Conservation (phyloP, 2,329 filamentous ascomycete species). For the Biscogniauxia mediterranea region DNA sequence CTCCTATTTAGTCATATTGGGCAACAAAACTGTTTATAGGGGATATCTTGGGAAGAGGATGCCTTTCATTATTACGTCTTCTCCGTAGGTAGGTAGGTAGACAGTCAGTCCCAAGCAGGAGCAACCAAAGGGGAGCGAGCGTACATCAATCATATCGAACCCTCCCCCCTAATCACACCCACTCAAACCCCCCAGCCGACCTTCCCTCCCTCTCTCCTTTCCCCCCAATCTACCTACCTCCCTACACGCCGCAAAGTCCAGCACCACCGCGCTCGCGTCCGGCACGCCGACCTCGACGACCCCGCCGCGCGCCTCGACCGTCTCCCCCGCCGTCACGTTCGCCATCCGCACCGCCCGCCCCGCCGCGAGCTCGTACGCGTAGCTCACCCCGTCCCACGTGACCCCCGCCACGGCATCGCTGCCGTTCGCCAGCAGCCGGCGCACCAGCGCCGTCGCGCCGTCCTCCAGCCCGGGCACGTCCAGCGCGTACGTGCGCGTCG, state of each 20-base stretch:
- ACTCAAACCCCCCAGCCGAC: neutral
- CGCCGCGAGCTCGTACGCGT: slow-evolving; percentile 56
- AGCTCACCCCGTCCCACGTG: slow-evolving; percentile 61
- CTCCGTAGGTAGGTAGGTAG: too few relatives aligned
- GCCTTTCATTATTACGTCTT: too few relatives aligned
- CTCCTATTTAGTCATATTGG: too few relatives aligned
- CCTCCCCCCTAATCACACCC: neutral
- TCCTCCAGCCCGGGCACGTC: slow-evolving; percentile 25
- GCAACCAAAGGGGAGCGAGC: too few relatives aligned
- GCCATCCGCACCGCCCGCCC: slow-evolving; percentile 51
- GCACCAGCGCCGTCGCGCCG: slow-evolving; percentile 36
- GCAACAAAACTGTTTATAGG: too few relatives aligned
- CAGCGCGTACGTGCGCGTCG: slow-evolving; percentile 13
- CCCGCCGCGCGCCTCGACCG: slow-evolving; percentile 35
- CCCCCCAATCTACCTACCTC: neutral
- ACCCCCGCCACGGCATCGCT: slow-evolving; percentile 63
- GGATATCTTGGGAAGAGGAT: too few relatives aligned
- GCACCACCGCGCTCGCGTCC: slow-evolving; percentile 42
- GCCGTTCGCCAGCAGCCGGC: slow-evolving; percentile 58
- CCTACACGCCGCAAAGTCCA: slow-evolving; percentile 30
- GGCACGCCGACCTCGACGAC: slow-evolving; percentile 37
- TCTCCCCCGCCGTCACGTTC: slow-evolving; percentile 56
- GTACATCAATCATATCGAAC: too few relatives aligned
- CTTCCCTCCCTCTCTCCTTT: neutral
- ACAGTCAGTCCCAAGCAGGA: too few relatives aligned